Evolutionary conservation across 768 basidiomycete species (phyloP).

Genomic region (Jaapia argillacea): DNA sequence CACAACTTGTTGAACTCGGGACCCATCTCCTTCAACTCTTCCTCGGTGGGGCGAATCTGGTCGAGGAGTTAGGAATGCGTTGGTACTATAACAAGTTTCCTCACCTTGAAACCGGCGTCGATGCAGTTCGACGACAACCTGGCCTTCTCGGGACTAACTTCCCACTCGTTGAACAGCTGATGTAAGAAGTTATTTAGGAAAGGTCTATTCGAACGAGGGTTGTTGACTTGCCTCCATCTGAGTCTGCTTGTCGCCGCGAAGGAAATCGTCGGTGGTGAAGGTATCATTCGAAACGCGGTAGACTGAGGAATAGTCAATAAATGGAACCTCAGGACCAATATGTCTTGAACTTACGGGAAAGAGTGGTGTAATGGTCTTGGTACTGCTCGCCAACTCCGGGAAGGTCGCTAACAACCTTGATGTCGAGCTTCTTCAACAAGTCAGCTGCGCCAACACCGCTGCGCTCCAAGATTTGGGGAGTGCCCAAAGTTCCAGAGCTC

Average conservation of each 20-base stretch:
- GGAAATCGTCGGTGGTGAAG: slow-evolving; percentile 56
- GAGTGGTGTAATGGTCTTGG: slow-evolving; percentile 67
- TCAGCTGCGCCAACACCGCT: slow-evolving; percentile 54
- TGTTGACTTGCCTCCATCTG: slow-evolving; percentile 37
- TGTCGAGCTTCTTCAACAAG: slow-evolving; percentile 43
- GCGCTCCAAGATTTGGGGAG: slow-evolving; percentile 64
- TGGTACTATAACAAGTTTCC: slow-evolving; percentile 3
- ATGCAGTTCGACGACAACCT: slow-evolving; percentile 61
- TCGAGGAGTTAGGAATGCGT: too few relatives aligned
- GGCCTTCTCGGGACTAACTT: slow-evolving; percentile 56
- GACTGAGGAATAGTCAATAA: slow-evolving; percentile 25
- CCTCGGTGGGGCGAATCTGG: slow-evolving; percentile 62
- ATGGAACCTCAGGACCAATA: neutral
- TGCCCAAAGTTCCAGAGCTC: slow-evolving; percentile 58
- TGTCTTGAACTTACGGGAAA: slow-evolving; percentile 37
- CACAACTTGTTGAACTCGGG: slow-evolving; percentile 63
- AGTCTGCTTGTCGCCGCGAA: slow-evolving; percentile 51
- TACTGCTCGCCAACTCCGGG: slow-evolving; percentile 68
- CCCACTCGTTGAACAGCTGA: slow-evolving; percentile 54
- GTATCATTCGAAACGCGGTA: slow-evolving; percentile 61
- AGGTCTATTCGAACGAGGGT: neutral
- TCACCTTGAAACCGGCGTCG: slow-evolving; percentile 66
- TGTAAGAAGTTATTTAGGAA: neutral
- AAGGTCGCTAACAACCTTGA: slow-evolving; percentile 59
- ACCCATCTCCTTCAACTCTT: slow-evolving; percentile 70